A percentile compares a stretch with the other conserved stretches of the same genome.
These are phyloP conservation scores for Chloris gayana DNA, from an alignment of 176 grass and related monocot genomes.

Conservation along the genomic window DNA sequence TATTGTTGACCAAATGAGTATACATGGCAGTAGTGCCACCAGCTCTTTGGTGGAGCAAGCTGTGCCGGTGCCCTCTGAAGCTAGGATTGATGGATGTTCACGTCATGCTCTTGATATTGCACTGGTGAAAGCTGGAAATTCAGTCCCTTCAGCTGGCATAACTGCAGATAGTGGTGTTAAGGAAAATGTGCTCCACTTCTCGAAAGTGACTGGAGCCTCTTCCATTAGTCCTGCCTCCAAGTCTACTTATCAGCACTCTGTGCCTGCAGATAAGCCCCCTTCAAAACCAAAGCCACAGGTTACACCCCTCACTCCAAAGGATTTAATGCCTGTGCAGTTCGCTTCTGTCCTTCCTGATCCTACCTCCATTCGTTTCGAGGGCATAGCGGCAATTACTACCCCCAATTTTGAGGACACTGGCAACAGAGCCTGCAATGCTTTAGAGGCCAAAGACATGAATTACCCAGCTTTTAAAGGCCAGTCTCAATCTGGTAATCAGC, in stretches of 20 bases:
- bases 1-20: constrained; percentile 22
- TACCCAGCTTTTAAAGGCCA: constrained; percentile 48
- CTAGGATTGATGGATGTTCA: constrained; percentile 36
- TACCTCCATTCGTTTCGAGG: constrained; percentile 59
- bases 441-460: constrained; percentile 42
- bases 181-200: constrained; percentile 28
- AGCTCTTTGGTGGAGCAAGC: constrained; percentile 29
- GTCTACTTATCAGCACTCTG: constrained; percentile 34
- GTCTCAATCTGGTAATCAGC: constrained; percentile 37
- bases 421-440: constrained; percentile 31
- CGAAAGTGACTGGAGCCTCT: constrained; percentile 31
- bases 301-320: constrained; percentile 54
- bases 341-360: constrained; percentile 56
- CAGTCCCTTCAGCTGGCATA: constrained; percentile 12
- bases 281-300: constrained; percentile 40
- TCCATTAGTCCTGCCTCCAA: constrained; percentile 23
- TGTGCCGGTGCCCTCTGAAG: constrained; percentile 18
- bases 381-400: constrained; percentile 53
- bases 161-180: constrained; percentile 24
- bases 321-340: constrained; percentile 70
- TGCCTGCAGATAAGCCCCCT: constrained; percentile 27
- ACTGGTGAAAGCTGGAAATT: constrained; percentile 29
- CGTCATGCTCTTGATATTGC: constrained; percentile 20
- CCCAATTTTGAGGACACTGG: constrained; percentile 52
- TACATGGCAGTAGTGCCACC: not conserved